Conservation (phyloP, 345 rosid species). For the Salix udensis region DNA sequence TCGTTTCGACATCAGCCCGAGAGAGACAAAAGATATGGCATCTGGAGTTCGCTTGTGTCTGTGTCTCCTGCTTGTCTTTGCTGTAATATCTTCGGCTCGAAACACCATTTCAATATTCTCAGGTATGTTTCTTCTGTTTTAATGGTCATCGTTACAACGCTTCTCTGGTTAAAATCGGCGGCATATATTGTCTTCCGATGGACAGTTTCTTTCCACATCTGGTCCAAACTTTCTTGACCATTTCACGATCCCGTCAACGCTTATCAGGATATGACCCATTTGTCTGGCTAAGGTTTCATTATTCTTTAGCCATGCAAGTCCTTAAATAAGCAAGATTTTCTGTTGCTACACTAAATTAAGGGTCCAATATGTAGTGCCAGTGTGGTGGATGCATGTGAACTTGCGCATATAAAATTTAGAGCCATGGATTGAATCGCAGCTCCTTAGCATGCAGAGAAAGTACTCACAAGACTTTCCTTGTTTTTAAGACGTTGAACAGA, state of each 20-base stretch:
- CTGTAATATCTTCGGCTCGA: constrained; percentile 39
- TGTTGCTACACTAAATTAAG: too few relatives aligned
- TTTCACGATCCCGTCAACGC: not conserved
- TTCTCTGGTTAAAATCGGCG: not conserved
- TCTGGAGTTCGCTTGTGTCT: constrained; percentile 18
- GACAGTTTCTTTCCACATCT: too few relatives aligned
- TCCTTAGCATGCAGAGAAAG: not conserved
- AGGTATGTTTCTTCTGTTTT: constrained; percentile 25
- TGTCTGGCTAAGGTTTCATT: not conserved
- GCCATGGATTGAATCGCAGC: not conserved
- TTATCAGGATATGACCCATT: not conserved
- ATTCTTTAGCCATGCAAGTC: not conserved
- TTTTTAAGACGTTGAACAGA: not conserved
- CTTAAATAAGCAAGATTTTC: not conserved
- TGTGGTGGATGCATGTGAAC: not conserved
- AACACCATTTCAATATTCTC: constrained; percentile 22
- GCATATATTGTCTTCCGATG: too few relatives aligned
- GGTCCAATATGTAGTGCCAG: not conserved
- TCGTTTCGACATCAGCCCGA: not conserved
- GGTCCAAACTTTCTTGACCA: not conserved
- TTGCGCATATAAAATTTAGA: not conserved
- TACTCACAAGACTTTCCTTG: not conserved
- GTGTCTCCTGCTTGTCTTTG: constrained; percentile 32
- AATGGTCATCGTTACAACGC: not conserved
- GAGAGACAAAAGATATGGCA: constrained; percentile 26